Conservation (phyloP, 2,329 filamentous ascomycete species). For the Zymoseptoria passerinii region DNA sequence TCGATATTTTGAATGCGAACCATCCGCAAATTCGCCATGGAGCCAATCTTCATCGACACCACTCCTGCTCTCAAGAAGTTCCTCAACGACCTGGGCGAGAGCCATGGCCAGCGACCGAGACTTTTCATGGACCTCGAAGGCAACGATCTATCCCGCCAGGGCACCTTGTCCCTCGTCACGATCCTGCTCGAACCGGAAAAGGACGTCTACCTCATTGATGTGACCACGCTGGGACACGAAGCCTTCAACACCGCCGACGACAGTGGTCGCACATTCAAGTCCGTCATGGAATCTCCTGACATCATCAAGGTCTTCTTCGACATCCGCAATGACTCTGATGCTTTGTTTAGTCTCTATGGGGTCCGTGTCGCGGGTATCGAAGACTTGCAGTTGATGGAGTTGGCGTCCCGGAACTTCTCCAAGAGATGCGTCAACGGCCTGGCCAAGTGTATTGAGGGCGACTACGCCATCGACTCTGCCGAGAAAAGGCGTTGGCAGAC, state of each 20-base stretch:
- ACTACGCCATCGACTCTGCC: slow-evolving; percentile 11
- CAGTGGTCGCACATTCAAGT: slow-evolving; percentile 26
- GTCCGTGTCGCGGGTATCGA: slow-evolving; percentile 39
- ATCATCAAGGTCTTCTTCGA: slow-evolving; percentile 51
- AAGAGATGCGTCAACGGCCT: slow-evolving; percentile 26
- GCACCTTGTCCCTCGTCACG: slow-evolving; percentile 40
- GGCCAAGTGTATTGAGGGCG: slow-evolving; percentile 32
- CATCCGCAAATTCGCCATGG: neutral
- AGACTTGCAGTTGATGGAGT: slow-evolving; percentile 52
- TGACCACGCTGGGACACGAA: slow-evolving; percentile 30
- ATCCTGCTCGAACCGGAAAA: slow-evolving; percentile 30
- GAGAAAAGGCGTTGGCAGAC: slow-evolving; percentile 23
- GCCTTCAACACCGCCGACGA: slow-evolving; percentile 35
- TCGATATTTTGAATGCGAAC: neutral
- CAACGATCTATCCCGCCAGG: slow-evolving; percentile 35
- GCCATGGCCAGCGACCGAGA: neutral
- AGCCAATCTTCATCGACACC: neutral
- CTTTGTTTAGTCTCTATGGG: slow-evolving; percentile 40
- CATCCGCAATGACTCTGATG: slow-evolving; percentile 51
- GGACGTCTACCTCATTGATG: slow-evolving; percentile 39
- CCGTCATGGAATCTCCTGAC: slow-evolving; percentile 37
- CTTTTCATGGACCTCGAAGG: slow-evolving; percentile 47
- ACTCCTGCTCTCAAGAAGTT: neutral
- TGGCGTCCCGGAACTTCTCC: slow-evolving; percentile 29
- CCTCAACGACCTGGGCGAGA: neutral